A percentile compares a stretch with the other conserved stretches of the same genome.
These are phyloP conservation scores for Pholiota molesta DNA, from an alignment of 768 basidiomycete species.

Conservation along the genomic window DNA sequence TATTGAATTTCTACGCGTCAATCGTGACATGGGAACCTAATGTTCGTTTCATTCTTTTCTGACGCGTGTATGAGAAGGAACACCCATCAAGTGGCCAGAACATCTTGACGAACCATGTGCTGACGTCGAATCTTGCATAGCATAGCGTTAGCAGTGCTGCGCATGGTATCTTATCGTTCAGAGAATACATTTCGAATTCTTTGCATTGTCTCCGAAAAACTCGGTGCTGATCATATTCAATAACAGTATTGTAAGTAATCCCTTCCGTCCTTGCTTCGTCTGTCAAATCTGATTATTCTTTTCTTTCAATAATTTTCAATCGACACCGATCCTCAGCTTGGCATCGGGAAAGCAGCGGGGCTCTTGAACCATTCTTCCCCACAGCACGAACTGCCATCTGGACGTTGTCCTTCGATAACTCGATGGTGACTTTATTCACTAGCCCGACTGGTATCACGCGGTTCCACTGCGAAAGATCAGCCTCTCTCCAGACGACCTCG, in stretches of 20 bases:
- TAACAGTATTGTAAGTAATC: not conserved
- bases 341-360: slow-evolving; percentile 47
- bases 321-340: slow-evolving; percentile 2
- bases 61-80: not conserved
- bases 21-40: slow-evolving; percentile 2
- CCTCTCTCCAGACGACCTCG: slow-evolving; percentile 56
- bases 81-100: not conserved
- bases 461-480: slow-evolving; percentile 51
- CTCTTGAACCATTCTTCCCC: slow-evolving; percentile 56
- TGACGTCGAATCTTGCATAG: too few species aligned
- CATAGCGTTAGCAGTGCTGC: not conserved
- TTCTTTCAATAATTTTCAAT: not conserved
- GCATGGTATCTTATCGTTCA: not conserved
- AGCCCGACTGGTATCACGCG: slow-evolving; percentile 52
- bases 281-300: not conserved
- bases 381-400: slow-evolving; percentile 53
- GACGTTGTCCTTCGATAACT: slow-evolving; percentile 55
- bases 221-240: too few species aligned
- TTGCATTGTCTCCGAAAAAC: not conserved
- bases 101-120: too few species aligned
- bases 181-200: not conserved
- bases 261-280: not conserved
- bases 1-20: not conserved
- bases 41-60: not conserved
- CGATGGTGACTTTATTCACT: slow-evolving; percentile 41